phyloP scores from a whole-genome alignment of 2,329 filamentous ascomycete species.

The Beauveria asiatica region DNA sequence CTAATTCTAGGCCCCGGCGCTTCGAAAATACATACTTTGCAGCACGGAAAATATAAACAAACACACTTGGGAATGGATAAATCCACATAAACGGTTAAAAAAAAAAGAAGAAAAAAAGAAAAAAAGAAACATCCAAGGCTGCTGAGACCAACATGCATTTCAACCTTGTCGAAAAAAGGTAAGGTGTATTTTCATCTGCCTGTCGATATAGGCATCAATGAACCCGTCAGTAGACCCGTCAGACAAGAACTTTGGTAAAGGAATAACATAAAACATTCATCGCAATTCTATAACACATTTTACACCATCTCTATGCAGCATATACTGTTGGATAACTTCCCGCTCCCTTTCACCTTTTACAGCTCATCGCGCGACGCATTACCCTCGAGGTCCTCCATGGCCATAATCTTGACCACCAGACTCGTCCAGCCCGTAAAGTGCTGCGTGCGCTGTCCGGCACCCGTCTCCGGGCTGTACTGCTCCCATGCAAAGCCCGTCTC shows the following conservation, averaged over 20 bases:
- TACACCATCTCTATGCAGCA: neutral
- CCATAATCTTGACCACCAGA: conserved; percentile 94
- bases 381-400: conserved; percentile 63
- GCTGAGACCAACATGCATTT: neutral
- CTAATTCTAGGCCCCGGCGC: neutral
- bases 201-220: no score
- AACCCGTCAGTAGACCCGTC: no score
- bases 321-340: conserved; percentile 14
- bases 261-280: neutral
- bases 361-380: conserved; percentile 37
- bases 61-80: neutral
- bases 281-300: neutral
- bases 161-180: neutral
- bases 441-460: conserved; percentile 87
- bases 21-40: no score
- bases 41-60: no score
- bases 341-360: conserved; percentile 19
- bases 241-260: no score
- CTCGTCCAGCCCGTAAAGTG: conserved; percentile 99
- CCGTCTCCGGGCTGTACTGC: conserved; percentile 92
- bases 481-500: conserved; percentile 97
- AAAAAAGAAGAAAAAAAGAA: neutral
- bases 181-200: neutral
- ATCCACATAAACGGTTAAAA: neutral
- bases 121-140: neutral